A percentile compares a stretch with the other conserved stretches of the same genome.
phyloP scores from a whole-genome alignment of 1,284 basidiomycete genomes.

The Austroboletus niveus region DNA sequence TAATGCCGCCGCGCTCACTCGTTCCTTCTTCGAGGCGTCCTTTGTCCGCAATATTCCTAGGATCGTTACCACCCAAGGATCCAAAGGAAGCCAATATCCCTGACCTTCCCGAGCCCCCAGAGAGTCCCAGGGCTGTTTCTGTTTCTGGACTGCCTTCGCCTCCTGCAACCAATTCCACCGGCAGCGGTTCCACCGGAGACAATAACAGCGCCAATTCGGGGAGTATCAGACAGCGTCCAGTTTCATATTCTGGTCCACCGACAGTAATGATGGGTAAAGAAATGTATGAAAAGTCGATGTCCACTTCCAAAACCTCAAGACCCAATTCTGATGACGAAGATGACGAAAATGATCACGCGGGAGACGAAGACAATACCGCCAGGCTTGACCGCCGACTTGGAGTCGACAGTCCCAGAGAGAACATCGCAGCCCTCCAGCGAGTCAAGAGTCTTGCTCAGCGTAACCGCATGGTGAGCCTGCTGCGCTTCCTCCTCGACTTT shows the following conservation, averaged over 20 bases:
- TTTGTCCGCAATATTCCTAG: slow-evolving; percentile 37
- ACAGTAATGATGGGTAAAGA: slow-evolving; percentile 36
- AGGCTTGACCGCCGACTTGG: slow-evolving; percentile 47
- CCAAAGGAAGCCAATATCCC: slow-evolving; percentile 42
- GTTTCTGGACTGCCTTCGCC: slow-evolving; percentile 72
- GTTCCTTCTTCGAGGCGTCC: slow-evolving; percentile 35
- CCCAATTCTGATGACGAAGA: slow-evolving; percentile 42
- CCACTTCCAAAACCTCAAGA: slow-evolving; percentile 30
- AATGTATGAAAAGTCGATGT: slow-evolving; percentile 26
- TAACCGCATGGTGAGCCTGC: slow-evolving; percentile 59
- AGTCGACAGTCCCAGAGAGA: slow-evolving; percentile 44
- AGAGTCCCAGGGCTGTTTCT: slow-evolving; percentile 48
- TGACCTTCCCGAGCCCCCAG: slow-evolving; percentile 66
- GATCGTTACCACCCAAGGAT: slow-evolving; percentile 33
- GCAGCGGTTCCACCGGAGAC: slow-evolving; percentile 71
- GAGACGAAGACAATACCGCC: slow-evolving; percentile 66
- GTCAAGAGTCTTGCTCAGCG: slow-evolving; percentile 67
- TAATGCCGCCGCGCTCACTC: slow-evolving; percentile 37
- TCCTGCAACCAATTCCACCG: slow-evolving; percentile 77
- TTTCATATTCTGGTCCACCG: slow-evolving; percentile 28
- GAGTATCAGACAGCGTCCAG: slow-evolving; percentile 41
- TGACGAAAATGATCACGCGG: slow-evolving; percentile 63
- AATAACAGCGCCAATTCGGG: slow-evolving; percentile 51
- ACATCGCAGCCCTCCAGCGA: slow-evolving; percentile 57
- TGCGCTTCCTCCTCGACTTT: slow-evolving; percentile 5